Conservation (phyloP, 2,329 filamentous ascomycete genomes). For the Alternaria sp. region DNA sequence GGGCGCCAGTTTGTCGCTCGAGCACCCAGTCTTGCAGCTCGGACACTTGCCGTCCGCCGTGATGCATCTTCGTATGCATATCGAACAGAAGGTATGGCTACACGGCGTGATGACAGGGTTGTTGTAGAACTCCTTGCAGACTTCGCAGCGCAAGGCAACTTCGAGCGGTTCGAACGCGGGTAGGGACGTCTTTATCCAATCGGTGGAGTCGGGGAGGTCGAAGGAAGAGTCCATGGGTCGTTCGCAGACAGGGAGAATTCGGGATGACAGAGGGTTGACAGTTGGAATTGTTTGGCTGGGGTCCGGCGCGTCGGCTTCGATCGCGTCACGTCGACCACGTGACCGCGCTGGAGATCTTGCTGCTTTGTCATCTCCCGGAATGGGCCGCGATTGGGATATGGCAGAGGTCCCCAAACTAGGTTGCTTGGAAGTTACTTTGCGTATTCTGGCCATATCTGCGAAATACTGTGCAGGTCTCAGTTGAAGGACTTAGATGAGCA, state of each 20-base stretch:
- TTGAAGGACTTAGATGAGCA: no score
- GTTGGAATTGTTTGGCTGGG: constrained; percentile 8
- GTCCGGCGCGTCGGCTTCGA: constrained; percentile 19
- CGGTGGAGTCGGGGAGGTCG: constrained; percentile 75
- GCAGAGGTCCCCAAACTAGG: neutral
- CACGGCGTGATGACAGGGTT: constrained; percentile 96
- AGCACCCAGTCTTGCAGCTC: constrained; percentile 76
- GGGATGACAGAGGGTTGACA: constrained; percentile 13
- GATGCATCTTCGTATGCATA: constrained; percentile 89
- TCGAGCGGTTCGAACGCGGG: constrained; percentile 74
- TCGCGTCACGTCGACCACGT: constrained; percentile 24
- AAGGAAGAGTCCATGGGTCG: constrained; percentile 41
- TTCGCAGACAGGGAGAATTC: constrained; percentile 6
- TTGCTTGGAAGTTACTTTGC: neutral
- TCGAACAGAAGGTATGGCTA: constrained; percentile 93
- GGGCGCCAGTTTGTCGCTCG: constrained; percentile 81
- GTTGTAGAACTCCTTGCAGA: constrained; percentile 97
- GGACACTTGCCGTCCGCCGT: constrained; percentile 87
- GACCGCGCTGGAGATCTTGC: neutral
- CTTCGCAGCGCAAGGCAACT: constrained; percentile 86
- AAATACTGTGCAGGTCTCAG: neutral
- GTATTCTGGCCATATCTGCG: neutral
- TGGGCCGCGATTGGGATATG: neutral
- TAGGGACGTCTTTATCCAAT: constrained; percentile 78
- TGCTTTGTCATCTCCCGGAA: constrained; percentile 16